A percentile compares a stretch with the other conserved stretches of the same genome.
Evolutionary conservation across 805 yeast species (phyloP).

Genomic region (Saccharomycopsis fermentans): DNA sequence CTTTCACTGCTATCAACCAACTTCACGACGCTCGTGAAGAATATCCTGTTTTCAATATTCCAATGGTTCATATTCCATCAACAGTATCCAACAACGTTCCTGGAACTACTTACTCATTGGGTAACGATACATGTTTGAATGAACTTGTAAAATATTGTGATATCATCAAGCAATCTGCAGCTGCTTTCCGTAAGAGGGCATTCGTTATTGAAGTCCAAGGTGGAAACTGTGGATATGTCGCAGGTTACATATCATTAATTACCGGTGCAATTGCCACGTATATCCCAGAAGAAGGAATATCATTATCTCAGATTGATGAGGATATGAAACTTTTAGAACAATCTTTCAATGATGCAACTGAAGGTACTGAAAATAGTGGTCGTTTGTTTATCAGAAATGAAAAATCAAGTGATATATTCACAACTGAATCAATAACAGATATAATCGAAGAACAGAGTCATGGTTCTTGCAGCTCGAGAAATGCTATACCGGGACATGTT

Average conservation of each 20-base stretch:
- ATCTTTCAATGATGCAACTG: slow-evolving; percentile 55
- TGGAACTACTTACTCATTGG: slow-evolving; percentile 95
- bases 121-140: slow-evolving; percentile 93
- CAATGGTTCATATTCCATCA: slow-evolving; percentile 89
- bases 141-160: slow-evolving; percentile 88
- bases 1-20: slow-evolving; percentile 77
- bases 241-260: slow-evolving; percentile 73
- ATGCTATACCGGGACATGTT: slow-evolving; percentile 96
- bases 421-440: slow-evolving; percentile 73
- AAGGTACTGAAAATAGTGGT: slow-evolving; percentile 70
- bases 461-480: slow-evolving; percentile 77
- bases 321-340: slow-evolving; percentile 64
- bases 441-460: slow-evolving; percentile 72
- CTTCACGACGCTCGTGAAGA: slow-evolving; percentile 62
- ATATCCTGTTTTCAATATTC: slow-evolving; percentile 90
- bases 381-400: slow-evolving; percentile 59
- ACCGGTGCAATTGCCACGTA: slow-evolving; percentile 89
- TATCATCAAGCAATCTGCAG: slow-evolving; percentile 87
- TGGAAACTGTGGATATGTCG: slow-evolving; percentile 91
- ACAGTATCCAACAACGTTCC: slow-evolving; percentile 97
- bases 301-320: slow-evolving; percentile 56
- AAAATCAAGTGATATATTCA: slow-evolving; percentile 54
- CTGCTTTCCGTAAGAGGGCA: slow-evolving; percentile 87
- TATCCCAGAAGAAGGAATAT: slow-evolving; percentile 77
- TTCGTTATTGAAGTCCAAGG: slow-evolving; percentile 98